These are phyloP conservation scores for Penicillium occitanis DNA, from an alignment of 2,329 filamentous ascomycete genomes.

Conservation along the genomic window DNA sequence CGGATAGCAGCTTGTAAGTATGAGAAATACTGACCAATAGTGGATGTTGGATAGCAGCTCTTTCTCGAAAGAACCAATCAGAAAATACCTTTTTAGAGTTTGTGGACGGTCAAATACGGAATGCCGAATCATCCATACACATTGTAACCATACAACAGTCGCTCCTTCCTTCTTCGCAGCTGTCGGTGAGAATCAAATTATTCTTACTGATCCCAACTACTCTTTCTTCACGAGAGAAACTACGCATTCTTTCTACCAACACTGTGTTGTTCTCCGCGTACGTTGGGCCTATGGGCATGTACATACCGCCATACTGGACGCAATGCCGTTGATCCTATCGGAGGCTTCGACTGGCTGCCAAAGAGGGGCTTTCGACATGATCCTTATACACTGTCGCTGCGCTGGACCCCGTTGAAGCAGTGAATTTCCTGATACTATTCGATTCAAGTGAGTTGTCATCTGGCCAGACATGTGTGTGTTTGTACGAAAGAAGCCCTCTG, in stretches of 20 bases:
- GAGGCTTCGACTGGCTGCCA: not conserved
- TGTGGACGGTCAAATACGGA: not conserved
- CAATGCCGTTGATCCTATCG: conserved; percentile 11
- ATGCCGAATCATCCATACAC: not conserved
- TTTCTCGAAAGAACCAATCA: not conserved
- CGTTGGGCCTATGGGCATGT: not conserved
- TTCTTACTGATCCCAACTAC: not conserved
- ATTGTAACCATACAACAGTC: not conserved
- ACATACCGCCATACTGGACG: conserved; percentile 1
- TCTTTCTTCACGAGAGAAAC: not conserved
- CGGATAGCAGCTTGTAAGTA: not conserved
- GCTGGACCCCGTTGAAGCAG: not conserved
- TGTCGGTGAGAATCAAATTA: not conserved
- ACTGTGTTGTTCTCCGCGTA: not conserved
- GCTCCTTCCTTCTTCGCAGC: not conserved
- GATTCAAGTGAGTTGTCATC: not conserved
- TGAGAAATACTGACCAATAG: not conserved
- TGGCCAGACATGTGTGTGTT: not conserved
- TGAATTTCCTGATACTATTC: too few species aligned
- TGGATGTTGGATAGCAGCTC: too few species aligned
- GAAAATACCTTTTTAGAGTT: not conserved
- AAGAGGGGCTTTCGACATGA: conserved; percentile 2
- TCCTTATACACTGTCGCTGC: not conserved
- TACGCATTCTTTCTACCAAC: too few species aligned
- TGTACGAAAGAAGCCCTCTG: not conserved